A percentile compares a stretch with the other conserved stretches of the same genome.
phyloP scores from a whole-genome alignment of 768 basidiomycete species.

The Macrolepiota albuminosa region DNA sequence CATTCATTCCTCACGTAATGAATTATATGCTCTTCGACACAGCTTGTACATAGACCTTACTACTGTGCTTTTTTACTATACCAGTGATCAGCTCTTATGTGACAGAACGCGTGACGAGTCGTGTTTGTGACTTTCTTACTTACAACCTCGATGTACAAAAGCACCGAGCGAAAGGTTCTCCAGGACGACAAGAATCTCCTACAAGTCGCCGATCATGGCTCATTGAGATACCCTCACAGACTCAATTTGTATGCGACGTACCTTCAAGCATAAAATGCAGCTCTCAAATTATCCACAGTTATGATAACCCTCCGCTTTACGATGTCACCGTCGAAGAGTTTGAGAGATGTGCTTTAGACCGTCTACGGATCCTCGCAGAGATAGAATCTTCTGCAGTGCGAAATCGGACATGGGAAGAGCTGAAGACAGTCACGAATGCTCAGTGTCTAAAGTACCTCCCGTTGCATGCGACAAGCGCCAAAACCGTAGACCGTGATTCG shows the following conservation, averaged over 20 bases:
- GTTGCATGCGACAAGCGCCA: conserved; percentile 53
- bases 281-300: conserved; percentile 42
- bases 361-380: conserved; percentile 83
- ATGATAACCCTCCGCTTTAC: conserved; percentile 77
- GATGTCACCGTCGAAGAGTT: conserved; percentile 96
- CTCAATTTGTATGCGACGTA: conserved; percentile 69
- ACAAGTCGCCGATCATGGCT: conserved; percentile 27
- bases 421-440: conserved; percentile 52
- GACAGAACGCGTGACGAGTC: conserved; percentile 18
- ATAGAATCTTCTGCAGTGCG: conserved; percentile 88
- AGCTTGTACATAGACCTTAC: conserved; percentile 5
- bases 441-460: conserved; percentile 78
- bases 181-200: conserved; percentile 17
- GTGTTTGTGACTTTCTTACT: conserved; percentile 16
- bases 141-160: conserved; percentile 29
- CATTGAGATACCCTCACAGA: conserved; percentile 53
- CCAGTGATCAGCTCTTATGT: not conserved
- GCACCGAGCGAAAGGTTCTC: conserved; percentile 21
- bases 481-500: conserved; percentile 40
- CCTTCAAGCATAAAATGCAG: conserved; percentile 1
- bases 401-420: conserved; percentile 76
- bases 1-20: not conserved
- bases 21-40: not conserved
- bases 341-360: conserved; percentile 83
- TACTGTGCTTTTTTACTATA: conserved; percentile 5